Conservation (phyloP, 2,329 filamentous ascomycete species). For the Diaporthe citrichinensis region DNA sequence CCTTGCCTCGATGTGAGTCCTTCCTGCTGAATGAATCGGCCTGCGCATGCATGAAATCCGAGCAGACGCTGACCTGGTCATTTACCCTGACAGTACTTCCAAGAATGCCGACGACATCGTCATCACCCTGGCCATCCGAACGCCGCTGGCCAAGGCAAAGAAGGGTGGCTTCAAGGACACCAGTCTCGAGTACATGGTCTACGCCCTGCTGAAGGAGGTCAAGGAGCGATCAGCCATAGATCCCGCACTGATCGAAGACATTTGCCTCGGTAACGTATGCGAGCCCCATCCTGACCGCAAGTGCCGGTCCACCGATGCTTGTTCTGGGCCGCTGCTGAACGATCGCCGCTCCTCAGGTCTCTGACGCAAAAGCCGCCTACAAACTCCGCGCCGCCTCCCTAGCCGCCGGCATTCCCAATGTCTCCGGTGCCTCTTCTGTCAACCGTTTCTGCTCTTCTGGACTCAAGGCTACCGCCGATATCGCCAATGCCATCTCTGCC, state of each 20-base stretch:
- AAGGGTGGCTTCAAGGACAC: constrained; percentile 98
- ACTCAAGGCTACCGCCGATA: constrained; percentile 94
- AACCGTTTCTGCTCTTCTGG: constrained; percentile 99
- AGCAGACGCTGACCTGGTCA: constrained; percentile 45
- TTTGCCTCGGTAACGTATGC: constrained; percentile 88
- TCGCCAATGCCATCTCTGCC: constrained; percentile 85
- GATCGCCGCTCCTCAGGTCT: constrained; percentile 68
- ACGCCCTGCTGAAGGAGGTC: constrained; percentile 84
- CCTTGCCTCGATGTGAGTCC: constrained; percentile 81
- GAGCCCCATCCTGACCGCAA: neutral
- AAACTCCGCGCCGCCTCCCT: constrained; percentile 90
- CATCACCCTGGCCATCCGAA: constrained; percentile 92
- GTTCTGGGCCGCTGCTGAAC: constrained; percentile 1
- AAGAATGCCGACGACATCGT: constrained; percentile 98
- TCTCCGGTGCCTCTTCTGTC: constrained; percentile 82
- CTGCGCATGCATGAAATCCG: neutral
- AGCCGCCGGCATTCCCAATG: constrained; percentile 94
- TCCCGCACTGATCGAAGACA: constrained; percentile 86
- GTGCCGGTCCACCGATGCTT: neutral
- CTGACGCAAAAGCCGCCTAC: constrained; percentile 88
- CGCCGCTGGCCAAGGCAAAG: constrained; percentile 86
- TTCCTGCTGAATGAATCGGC: neutral
- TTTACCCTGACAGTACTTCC: constrained; percentile 72
- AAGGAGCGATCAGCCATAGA: constrained; percentile 81
- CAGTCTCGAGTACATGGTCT: constrained; percentile 86